These are phyloP conservation scores for Suhomyces choctaworum DNA, from an alignment of 1,139 yeast species.

Conservation along the genomic window DNA sequence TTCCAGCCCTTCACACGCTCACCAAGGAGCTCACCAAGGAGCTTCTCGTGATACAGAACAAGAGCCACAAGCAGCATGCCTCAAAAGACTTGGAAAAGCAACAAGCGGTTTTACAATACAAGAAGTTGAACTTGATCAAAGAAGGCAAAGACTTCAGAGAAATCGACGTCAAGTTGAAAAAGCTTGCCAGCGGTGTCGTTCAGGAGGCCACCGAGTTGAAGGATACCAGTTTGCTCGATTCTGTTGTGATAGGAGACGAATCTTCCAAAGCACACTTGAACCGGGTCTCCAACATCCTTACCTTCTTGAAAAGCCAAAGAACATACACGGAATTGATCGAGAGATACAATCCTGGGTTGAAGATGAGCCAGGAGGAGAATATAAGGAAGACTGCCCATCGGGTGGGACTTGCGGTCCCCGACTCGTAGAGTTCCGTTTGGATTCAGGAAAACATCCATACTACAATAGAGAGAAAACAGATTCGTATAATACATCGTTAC, in stretches of 20 bases:
- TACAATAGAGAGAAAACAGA: too few relatives aligned
- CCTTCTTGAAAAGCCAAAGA: constrained; percentile 70
- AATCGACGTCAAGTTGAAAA: constrained; percentile 32
- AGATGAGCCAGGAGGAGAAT: constrained; percentile 74
- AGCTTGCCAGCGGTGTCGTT: constrained; percentile 20
- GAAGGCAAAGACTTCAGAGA: constrained; percentile 39
- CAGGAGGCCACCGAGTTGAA: constrained; percentile 19
- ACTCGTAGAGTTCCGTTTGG: constrained; percentile 1
- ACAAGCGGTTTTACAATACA: constrained; percentile 54
- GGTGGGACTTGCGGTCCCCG: constrained; percentile 61
- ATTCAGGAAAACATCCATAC: too few relatives aligned
- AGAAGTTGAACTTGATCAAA: constrained; percentile 50
- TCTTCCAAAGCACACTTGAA: constrained; percentile 20
- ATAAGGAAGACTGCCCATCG: constrained; percentile 76
- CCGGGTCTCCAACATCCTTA: constrained; percentile 50
- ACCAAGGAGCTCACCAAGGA: constrained; percentile 40
- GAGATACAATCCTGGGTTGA: constrained; percentile 83
- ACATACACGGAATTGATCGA: constrained; percentile 76
- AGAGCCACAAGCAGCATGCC: constrained; percentile 43
- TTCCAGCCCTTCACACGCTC: constrained; percentile 17
- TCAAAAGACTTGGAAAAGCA: constrained; percentile 50
- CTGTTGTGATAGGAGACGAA: constrained; percentile 26
- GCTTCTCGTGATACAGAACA: constrained; percentile 45
- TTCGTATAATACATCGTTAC: constrained; percentile 5
- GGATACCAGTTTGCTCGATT: constrained; percentile 26